Conservation (phyloP, 2,329 filamentous ascomycete species). For the Xylariaceae sp. region DNA sequence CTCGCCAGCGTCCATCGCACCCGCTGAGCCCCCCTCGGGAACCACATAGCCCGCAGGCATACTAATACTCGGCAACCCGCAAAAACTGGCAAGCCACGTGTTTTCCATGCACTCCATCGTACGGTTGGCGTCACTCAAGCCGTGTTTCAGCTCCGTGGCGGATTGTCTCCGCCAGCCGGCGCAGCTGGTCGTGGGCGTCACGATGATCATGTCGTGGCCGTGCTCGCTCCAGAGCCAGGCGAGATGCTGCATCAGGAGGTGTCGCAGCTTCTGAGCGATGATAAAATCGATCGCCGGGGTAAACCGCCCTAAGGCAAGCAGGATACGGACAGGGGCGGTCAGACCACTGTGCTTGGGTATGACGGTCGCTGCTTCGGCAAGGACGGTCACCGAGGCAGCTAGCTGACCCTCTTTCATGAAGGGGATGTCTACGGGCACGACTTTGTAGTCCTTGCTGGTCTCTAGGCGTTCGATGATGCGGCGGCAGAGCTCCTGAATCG, state of each 20-base stretch:
- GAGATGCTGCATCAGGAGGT: constrained; percentile 69
- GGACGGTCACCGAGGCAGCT: constrained; percentile 71
- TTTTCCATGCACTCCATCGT: constrained; percentile 49
- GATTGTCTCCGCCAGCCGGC: constrained; percentile 43
- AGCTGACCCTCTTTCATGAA: constrained; percentile 62
- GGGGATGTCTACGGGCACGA: constrained; percentile 57
- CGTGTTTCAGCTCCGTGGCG: constrained; percentile 24
- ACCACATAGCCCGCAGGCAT: constrained; percentile 45
- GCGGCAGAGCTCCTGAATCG: constrained; percentile 41
- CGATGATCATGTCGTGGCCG: constrained; percentile 67
- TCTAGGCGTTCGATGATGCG: constrained; percentile 52
- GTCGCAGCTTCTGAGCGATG: constrained; percentile 67
- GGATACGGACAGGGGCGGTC: constrained; percentile 53
- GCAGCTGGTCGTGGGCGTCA: constrained; percentile 64
- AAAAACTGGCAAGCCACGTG: constrained; percentile 52
- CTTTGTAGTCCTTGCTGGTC: constrained; percentile 48
- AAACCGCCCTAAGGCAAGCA: constrained; percentile 49
- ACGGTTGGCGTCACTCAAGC: constrained; percentile 45
- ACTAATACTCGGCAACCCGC: constrained; percentile 45
- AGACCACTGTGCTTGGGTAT: constrained; percentile 46
- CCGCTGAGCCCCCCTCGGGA: constrained; percentile 33
- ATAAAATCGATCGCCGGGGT: constrained; percentile 66
- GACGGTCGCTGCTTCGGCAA: constrained; percentile 56
- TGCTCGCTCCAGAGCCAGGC: constrained; percentile 62
- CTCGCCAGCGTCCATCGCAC: constrained; percentile 30